A percentile compares a stretch with the other conserved stretches of the same genome.
phyloP scores from a whole-genome alignment of 805 yeast genomes.

The Candida nitratophila region DNA sequence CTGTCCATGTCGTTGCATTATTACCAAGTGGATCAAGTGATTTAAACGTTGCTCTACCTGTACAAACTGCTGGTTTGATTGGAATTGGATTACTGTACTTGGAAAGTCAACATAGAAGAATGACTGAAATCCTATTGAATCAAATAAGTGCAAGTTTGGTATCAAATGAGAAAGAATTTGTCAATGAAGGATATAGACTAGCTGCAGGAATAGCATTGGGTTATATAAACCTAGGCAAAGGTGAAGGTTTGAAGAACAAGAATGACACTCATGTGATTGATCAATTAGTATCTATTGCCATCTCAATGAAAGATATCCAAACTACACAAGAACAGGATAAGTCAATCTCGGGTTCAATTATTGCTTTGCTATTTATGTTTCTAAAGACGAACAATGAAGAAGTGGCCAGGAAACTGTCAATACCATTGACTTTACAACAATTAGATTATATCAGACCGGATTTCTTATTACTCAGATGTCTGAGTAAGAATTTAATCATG shows the following conservation, averaged over 20 bases:
- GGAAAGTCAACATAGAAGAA: slow-evolving; percentile 73
- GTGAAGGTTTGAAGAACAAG: slow-evolving; percentile 41
- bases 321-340: slow-evolving; percentile 51
- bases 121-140: slow-evolving; percentile 71
- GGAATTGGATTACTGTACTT: slow-evolving; percentile 84
- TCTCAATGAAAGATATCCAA: slow-evolving; percentile 56
- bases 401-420: slow-evolving; percentile 53
- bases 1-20: slow-evolving; percentile 88
- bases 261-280: slow-evolving; percentile 62
- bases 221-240: slow-evolving; percentile 72
- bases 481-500: slow-evolving; percentile 58
- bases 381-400: slow-evolving; percentile 54
- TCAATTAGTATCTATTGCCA: slow-evolving; percentile 48
- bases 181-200: slow-evolving; percentile 73
- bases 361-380: slow-evolving; percentile 70
- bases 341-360: slow-evolving; percentile 64
- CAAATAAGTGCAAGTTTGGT: slow-evolving; percentile 54
- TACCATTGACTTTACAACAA: slow-evolving; percentile 54
- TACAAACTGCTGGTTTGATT: slow-evolving; percentile 86
- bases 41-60: slow-evolving; percentile 71
- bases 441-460: slow-evolving; percentile 78
- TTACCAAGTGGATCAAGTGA: slow-evolving; percentile 89
- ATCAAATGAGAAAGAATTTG: slow-evolving; percentile 48
- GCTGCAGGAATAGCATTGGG: slow-evolving; percentile 91
- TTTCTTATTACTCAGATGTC: slow-evolving; percentile 53